These are phyloP conservation scores for Coniferiporia sulphurascens DNA, from an alignment of 1,284 basidiomycete species.

Conservation along the genomic window DNA sequence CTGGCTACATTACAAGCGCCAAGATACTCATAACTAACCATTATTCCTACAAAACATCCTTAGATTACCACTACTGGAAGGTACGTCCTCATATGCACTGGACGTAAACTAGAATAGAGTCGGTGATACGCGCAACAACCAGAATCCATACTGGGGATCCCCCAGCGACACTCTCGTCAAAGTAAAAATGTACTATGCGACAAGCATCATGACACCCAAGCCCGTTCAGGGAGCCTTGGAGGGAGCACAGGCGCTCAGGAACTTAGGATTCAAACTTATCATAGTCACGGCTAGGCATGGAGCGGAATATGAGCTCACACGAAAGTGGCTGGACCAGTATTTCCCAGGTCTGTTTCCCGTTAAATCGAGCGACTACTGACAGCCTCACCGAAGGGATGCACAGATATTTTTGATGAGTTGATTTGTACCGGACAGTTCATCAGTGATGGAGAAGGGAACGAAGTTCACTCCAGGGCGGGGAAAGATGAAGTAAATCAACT, in stretches of 20 bases:
- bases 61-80: slow-evolving; percentile 69
- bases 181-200: slow-evolving; percentile 55
- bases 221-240: slow-evolving; percentile 66
- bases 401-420: slow-evolving; percentile 59
- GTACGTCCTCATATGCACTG: slow-evolving; percentile 25
- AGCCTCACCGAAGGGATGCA: not conserved
- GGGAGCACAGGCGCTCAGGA: slow-evolving; percentile 49
- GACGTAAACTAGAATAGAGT: too few species aligned
- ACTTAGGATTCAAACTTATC: slow-evolving; percentile 62
- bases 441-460: slow-evolving; percentile 38
- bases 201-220: slow-evolving; percentile 45
- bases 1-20: slow-evolving; percentile 13
- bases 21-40: not conserved
- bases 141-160: slow-evolving; percentile 73
- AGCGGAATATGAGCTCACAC: slow-evolving; percentile 53
- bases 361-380: not conserved
- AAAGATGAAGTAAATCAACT: slow-evolving; percentile 57
- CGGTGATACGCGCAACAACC: slow-evolving; percentile 11
- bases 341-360: slow-evolving; percentile 46
- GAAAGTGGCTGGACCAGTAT: slow-evolving; percentile 62
- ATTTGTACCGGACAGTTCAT: slow-evolving; percentile 74
- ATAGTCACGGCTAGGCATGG: slow-evolving; percentile 72
- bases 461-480: slow-evolving; percentile 53
- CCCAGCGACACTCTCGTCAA: slow-evolving; percentile 55
- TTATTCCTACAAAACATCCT: slow-evolving; percentile 19